These are phyloP conservation scores for Pestalotiopsis sp. DNA, from an alignment of 2,329 filamentous ascomycete genomes.

Conservation along the genomic window DNA sequence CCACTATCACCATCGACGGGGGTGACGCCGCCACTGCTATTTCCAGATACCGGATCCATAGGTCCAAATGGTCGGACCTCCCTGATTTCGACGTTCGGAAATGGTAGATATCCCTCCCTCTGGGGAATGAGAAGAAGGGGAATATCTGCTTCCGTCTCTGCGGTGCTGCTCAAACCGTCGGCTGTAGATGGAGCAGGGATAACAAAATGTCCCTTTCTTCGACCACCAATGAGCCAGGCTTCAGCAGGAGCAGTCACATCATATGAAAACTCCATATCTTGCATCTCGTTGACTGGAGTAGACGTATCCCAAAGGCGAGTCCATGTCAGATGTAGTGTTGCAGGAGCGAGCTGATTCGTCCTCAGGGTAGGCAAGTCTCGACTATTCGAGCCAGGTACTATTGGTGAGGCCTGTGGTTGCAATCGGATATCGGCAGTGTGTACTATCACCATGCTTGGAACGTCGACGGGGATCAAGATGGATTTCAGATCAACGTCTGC, in stretches of 20 bases:
- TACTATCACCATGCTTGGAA: constrained; percentile 79
- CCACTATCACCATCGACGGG: constrained; percentile 24
- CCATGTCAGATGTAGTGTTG: constrained; percentile 62
- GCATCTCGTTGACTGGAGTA: constrained; percentile 28
- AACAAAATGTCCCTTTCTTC: constrained; percentile 75
- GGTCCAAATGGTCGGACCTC: constrained; percentile 43
- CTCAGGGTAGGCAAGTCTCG: constrained; percentile 43
- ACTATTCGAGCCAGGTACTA: constrained; percentile 19
- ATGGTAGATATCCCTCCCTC: constrained; percentile 72
- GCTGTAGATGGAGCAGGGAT: constrained; percentile 41
- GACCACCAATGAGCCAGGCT: constrained; percentile 82
- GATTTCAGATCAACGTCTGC: constrained; percentile 47
- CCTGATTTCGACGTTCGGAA: constrained; percentile 78
- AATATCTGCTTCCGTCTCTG: constrained; percentile 56
- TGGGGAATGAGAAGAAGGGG: constrained; percentile 79
- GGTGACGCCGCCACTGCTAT: constrained; percentile 10
- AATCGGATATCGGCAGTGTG: constrained; percentile 74
- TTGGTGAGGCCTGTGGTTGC: constrained; percentile 28
- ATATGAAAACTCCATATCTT: constrained; percentile 74
- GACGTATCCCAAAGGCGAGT: constrained; percentile 62
- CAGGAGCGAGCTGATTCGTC: constrained; percentile 65
- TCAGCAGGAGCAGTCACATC: constrained; percentile 75
- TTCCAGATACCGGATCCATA: constrained; percentile 16
- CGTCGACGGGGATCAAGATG: constrained; percentile 86
- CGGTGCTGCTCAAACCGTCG: constrained; percentile 35